Conservation (phyloP, 2,329 filamentous ascomycete species). For the Talaromyces piceae region DNA sequence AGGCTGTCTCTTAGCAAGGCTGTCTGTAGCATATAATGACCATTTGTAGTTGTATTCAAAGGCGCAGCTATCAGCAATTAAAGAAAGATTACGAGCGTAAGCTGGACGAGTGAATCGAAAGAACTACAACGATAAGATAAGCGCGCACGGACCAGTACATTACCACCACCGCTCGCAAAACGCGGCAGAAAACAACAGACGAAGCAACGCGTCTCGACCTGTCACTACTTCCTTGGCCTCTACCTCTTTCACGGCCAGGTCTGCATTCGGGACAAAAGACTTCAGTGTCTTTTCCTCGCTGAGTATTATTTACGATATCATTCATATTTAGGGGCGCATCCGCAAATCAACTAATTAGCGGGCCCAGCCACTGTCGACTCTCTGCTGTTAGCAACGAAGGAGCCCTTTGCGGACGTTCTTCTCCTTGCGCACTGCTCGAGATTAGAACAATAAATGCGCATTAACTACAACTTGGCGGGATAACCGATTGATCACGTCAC, state of each 20-base stretch:
- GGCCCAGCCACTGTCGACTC: background rate
- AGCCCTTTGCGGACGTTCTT: background rate
- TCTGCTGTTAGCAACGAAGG: background rate
- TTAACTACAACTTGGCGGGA: too few relatives aligned
- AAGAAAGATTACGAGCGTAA: too few relatives aligned
- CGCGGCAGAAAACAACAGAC: constrained; percentile 8
- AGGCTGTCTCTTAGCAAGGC: background rate
- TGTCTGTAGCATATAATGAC: background rate
- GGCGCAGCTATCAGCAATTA: too few relatives aligned
- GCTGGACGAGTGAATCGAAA: too few relatives aligned
- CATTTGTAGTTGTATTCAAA: background rate
- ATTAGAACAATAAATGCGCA: too few relatives aligned
- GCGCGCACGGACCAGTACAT: constrained; percentile 3
- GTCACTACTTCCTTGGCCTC: too few relatives aligned
- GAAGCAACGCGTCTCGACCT: constrained; percentile 3
- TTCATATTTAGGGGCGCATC: background rate
- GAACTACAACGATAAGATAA: background rate
- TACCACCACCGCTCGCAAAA: background rate
- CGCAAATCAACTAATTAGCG: background rate
- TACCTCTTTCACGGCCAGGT: background rate
- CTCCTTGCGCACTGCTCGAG: background rate
- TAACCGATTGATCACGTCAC: too few relatives aligned
- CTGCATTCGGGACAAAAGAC: background rate
- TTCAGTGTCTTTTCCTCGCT: too few relatives aligned
- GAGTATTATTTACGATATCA: background rate